Base-by-base conservation (phyloP, 2,329 filamentous ascomycete species). In the Sclerotinia minor region DNA sequence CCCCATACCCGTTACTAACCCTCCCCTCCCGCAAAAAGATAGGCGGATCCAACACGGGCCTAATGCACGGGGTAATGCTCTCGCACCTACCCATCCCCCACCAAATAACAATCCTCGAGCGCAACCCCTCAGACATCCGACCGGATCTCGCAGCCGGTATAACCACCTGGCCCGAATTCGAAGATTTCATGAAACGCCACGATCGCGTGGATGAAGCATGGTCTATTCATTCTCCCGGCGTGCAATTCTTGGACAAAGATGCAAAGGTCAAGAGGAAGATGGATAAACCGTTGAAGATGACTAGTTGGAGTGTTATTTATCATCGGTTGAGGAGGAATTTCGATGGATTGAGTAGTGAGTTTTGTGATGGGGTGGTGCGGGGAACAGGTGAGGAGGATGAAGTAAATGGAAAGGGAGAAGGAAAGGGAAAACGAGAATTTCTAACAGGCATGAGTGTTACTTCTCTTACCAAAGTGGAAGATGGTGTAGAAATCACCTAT, bases 241-340 rank as follows among this genome's bases (percentile, higher is more conserved):
- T 68, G 2, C 64, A 69, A 52, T 71, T 67, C 61, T 29, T 70
- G 35, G 67, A 70, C 29, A 65, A 44, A 21, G 63, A 69, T 45
- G 71, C 68, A 4, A 65, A 45, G n/a, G 63, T 69, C 2, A 73
- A 69, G 58, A 17, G 38, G 9, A 32, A 21, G 57, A 35, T 61
- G 26, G 11, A 54, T 47, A 59, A 53, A 26, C 41, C 19, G 2
- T 35, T 67, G 45, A 47, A 61, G 45, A 64, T 68, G 57, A 65
- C 68, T 1, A 73, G 70, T 58, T 73, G 70, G 70, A 69, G 71
- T 59, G 49, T 71, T 4, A 49, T 73, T 24, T 73, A 74, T 60
- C 65, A 70, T 55, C 47, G 71, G 8, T 35, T 73, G 24, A 50
- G 71, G 24, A 67, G 69, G 3, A 71, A 72, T 65, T 73, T 74